These are phyloP conservation scores for Porphyra umbilicalis DNA, from an alignment of 31 red algal species.

Conservation along the genomic window DNA sequence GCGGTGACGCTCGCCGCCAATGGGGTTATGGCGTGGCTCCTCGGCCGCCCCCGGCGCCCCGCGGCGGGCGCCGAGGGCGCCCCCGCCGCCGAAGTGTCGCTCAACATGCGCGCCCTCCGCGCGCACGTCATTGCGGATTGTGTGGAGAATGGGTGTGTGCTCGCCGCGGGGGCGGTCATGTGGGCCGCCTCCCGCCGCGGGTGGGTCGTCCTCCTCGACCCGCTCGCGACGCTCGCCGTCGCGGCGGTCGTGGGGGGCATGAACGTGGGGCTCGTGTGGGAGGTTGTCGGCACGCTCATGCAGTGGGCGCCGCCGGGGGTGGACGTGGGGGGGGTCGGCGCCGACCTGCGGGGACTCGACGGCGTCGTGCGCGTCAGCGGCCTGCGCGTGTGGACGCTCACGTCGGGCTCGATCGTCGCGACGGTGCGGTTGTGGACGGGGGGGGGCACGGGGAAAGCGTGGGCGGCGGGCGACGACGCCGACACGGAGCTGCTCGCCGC, in stretches of 20 bases:
- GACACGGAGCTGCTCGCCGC: not conserved
- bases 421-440: slow-evolving; percentile 16
- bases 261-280: slow-evolving; percentile 32
- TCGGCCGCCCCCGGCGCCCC: slow-evolving; percentile 1
- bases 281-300: slow-evolving; percentile 36
- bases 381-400: slow-evolving; percentile 62
- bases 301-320: slow-evolving; percentile 29
- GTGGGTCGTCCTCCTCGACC: slow-evolving; percentile 18
- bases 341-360: not conserved
- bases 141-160: slow-evolving; percentile 46
- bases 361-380: slow-evolving; percentile 14
- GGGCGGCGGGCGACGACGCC: slow-evolving; percentile 1
- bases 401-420: slow-evolving; percentile 22
- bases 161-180: slow-evolving; percentile 45
- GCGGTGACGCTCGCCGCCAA: slow-evolving; percentile 40
- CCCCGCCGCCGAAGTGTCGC: not conserved
- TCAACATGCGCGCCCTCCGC: slow-evolving; percentile 57
- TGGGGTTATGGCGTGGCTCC: slow-evolving; percentile 30
- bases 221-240: slow-evolving; percentile 41
- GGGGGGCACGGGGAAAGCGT: slow-evolving; percentile 5
- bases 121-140: slow-evolving; percentile 67
- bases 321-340: not conserved
- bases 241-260: slow-evolving; percentile 21
- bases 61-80: not conserved
- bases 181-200: slow-evolving; percentile 15